Base-by-base conservation (phyloP, 371 early-diverging fungal species). In the Agmasoma carcini region DNA sequence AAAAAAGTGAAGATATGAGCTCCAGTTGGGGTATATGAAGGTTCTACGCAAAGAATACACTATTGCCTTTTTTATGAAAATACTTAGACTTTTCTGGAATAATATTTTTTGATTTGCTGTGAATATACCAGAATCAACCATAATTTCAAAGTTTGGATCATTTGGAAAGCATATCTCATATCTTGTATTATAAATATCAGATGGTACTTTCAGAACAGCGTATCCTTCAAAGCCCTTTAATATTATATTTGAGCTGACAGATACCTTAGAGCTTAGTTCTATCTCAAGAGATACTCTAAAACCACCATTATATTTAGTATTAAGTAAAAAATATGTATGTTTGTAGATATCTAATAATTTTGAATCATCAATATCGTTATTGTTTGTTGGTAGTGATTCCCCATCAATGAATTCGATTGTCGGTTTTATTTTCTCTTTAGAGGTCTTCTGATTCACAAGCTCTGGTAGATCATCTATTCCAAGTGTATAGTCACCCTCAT, bases 11-110 rank as follows among this genome's bases (percentile, higher is more conserved):
- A 67, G 38, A 48, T 64, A 64, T 25, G 64, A 55, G 52, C 57
- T 59, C 65, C 68, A 73, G 26, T 41, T 47, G 0, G 73, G 73
- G 53, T 64, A 73, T 19, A 67, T 53, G 27, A 68, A 59, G 29
- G 55, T 56, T 36, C 61, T 57, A 1, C 36, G 23, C 0, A 70
- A 17, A n/a, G 54, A 26, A 52, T 66, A 68, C 15, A 50, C 46
- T 26, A 63, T 53, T 6, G 53, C 36, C 48, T 48, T 60, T 41
- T 57, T 60, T 19, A 66, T 39, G 23, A 73, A 53, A 19, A 38
- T 51, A 31, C 66, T 68, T 12, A 73, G 57, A 14, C 65, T 45
- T 26, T 56, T 58, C 38, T 48, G 26, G 25, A 67, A 65, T 45
- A 62, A 64, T 36, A 56, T 47, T 20, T 58, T 59, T 19, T 58